phyloP scores from a whole-genome alignment of 768 basidiomycete species.

The Dentipellis fragilis region DNA sequence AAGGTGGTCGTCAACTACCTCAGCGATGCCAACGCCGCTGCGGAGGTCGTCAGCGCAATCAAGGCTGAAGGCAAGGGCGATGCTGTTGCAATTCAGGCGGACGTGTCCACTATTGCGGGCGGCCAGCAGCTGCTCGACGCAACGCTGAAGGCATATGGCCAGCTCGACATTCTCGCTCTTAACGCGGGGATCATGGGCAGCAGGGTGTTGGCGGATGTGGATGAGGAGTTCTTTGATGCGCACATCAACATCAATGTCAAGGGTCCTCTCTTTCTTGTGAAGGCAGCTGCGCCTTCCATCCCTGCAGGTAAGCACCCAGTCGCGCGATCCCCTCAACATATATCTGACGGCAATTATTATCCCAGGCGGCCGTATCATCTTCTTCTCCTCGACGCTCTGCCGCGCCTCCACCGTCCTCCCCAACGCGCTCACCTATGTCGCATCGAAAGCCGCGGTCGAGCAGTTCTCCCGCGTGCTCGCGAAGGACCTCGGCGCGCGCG shows the following conservation, averaged over 20 bases:
- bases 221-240: slow-evolving; percentile 41
- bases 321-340: neutral
- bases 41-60: slow-evolving; percentile 37
- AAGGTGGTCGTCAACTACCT: slow-evolving; percentile 50
- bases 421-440: slow-evolving; percentile 39
- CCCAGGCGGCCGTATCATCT: slow-evolving; percentile 42
- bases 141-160: slow-evolving; percentile 38
- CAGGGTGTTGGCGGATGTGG: slow-evolving; percentile 37
- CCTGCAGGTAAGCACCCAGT: slow-evolving; percentile 28
- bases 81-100: slow-evolving; percentile 42
- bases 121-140: slow-evolving; percentile 37
- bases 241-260: slow-evolving; percentile 50
- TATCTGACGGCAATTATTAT: neutral
- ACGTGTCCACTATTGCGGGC: slow-evolving; percentile 39
- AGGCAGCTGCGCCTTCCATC: slow-evolving; percentile 34
- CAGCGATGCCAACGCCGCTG: slow-evolving; percentile 29
- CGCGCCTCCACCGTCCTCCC: slow-evolving; percentile 32
- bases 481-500: slow-evolving; percentile 43
- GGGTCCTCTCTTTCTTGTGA: slow-evolving; percentile 44
- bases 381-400: slow-evolving; percentile 45
- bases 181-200: slow-evolving; percentile 51
- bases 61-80: slow-evolving; percentile 30
- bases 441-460: slow-evolving; percentile 51
- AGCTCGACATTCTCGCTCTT: slow-evolving; percentile 47
- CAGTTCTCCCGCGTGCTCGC: slow-evolving; percentile 47